These are phyloP conservation scores for Tinospora cordifolia DNA, from an alignment of 164 flowering plant genomes.

Conservation along the genomic window DNA sequence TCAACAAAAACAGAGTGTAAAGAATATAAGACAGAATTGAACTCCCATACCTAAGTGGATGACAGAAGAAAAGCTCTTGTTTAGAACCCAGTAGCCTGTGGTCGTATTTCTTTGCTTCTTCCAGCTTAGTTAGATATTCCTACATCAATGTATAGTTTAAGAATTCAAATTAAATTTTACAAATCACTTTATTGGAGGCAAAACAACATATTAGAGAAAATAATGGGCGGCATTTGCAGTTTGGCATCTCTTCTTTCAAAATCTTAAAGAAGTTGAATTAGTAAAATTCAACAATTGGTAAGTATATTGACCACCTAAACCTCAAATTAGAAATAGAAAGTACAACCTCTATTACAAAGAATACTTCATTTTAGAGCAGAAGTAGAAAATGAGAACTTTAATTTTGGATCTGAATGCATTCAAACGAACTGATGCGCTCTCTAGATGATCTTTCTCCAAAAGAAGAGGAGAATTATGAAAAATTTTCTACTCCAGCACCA, in stretches of 20 bases:
- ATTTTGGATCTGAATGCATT: too few relatives aligned
- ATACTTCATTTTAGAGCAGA: too few relatives aligned
- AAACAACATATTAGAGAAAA: background rate
- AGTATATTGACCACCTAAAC: too few relatives aligned
- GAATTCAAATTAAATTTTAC: background rate
- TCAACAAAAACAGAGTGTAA: background rate
- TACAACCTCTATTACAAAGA: too few relatives aligned
- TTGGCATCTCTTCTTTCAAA: background rate
- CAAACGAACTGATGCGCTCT: too few relatives aligned
- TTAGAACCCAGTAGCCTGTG: slow-evolving; percentile 73
- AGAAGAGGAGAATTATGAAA: too few relatives aligned
- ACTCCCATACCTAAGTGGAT: slow-evolving; percentile 65
- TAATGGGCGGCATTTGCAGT: too few relatives aligned
- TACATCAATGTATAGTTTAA: slow-evolving; percentile 22
- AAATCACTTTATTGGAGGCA: background rate
- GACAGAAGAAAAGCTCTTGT: slow-evolving; percentile 95
- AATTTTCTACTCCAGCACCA: too few relatives aligned
- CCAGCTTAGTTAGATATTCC: slow-evolving; percentile 59
- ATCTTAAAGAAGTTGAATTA: background rate
- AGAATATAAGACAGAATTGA: background rate
- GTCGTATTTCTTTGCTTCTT: slow-evolving; percentile 94
- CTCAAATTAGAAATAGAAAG: too few relatives aligned
- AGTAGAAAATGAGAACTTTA: too few relatives aligned
- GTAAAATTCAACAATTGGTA: background rate
- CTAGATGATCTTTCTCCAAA: too few relatives aligned